Evolutionary conservation across 805 yeast species (phyloP).

Genomic region (Torulaspora microellipsoides): DNA sequence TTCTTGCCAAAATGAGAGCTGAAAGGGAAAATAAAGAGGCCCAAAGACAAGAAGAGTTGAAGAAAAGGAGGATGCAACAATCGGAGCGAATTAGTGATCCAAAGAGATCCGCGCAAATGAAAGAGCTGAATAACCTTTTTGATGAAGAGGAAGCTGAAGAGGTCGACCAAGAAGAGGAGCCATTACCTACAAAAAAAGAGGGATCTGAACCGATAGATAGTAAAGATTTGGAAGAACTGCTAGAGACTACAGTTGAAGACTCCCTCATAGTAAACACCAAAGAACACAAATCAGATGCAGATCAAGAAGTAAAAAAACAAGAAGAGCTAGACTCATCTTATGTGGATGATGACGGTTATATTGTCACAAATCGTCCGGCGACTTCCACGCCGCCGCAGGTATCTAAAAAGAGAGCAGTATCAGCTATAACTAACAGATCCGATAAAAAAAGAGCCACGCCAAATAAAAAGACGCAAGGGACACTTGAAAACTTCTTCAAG

Average conservation of each 20-base stretch:
- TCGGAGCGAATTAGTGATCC: conserved; percentile 17
- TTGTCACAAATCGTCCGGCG: conserved; percentile 27
- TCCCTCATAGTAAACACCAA: conserved; percentile 22
- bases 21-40: conserved; percentile 31
- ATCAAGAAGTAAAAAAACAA: not conserved
- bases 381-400: conserved; percentile 13
- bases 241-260: conserved; percentile 34
- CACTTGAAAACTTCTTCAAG: conserved; percentile 33
- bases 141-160: conserved; percentile 25
- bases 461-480: conserved; percentile 29
- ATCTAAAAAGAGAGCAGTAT: conserved; percentile 5
- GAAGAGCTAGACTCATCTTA: conserved; percentile 14
- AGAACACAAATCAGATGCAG: conserved; percentile 3
- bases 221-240: conserved; percentile 26
- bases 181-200: conserved; percentile 1
- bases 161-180: conserved; percentile 1
- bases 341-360: conserved; percentile 35
- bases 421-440: conserved; percentile 4
- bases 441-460: conserved; percentile 11
- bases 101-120: conserved; percentile 29
- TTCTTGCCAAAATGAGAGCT: conserved; percentile 31
- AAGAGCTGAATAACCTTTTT: conserved; percentile 28
- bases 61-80: conserved; percentile 23
- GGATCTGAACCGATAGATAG: conserved; percentile 8
- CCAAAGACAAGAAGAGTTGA: conserved; percentile 26